These are phyloP conservation scores for Blastobotrys americana DNA, from an alignment of 805 yeast genomes.

Conservation along the genomic window DNA sequence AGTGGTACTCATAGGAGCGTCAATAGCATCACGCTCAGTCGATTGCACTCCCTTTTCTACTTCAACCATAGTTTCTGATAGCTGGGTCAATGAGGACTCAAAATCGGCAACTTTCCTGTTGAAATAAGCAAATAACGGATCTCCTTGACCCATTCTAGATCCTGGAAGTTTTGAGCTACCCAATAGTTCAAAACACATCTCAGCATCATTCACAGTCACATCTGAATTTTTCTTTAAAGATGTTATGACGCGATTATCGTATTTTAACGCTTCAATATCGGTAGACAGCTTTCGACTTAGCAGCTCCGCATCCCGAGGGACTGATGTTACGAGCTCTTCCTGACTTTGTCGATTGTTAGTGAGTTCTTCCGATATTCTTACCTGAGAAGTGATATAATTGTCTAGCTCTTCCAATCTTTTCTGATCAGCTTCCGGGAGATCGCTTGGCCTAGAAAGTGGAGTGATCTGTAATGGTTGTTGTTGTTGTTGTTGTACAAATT, in stretches of 20 bases:
- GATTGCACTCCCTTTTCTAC: slow-evolving; percentile 30
- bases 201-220: slow-evolving; percentile 25
- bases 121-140: slow-evolving; percentile 46
- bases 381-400: slow-evolving; percentile 47
- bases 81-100: slow-evolving; percentile 34
- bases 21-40: slow-evolving; percentile 22
- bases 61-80: slow-evolving; percentile 27
- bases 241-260: slow-evolving; percentile 35
- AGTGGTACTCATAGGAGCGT: slow-evolving; percentile 13
- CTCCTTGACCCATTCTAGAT: slow-evolving; percentile 21
- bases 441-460: slow-evolving; percentile 52
- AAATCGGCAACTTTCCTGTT: slow-evolving; percentile 39
- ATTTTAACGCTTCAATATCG: slow-evolving; percentile 46
- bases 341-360: slow-evolving; percentile 36
- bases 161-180: slow-evolving; percentile 26
- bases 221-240: slow-evolving; percentile 24
- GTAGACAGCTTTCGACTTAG: slow-evolving; percentile 42
- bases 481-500: slow-evolving; percentile 12
- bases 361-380: slow-evolving; percentile 45
- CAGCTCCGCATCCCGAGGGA: slow-evolving; percentile 50
- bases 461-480: slow-evolving; percentile 31
- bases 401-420: slow-evolving; percentile 50
- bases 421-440: slow-evolving; percentile 47
- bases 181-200: slow-evolving; percentile 23
- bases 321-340: slow-evolving; percentile 40